Evolutionary conservation across 805 yeast genomes (phyloP).

Genomic region (Soucietia sequanensis): DNA sequence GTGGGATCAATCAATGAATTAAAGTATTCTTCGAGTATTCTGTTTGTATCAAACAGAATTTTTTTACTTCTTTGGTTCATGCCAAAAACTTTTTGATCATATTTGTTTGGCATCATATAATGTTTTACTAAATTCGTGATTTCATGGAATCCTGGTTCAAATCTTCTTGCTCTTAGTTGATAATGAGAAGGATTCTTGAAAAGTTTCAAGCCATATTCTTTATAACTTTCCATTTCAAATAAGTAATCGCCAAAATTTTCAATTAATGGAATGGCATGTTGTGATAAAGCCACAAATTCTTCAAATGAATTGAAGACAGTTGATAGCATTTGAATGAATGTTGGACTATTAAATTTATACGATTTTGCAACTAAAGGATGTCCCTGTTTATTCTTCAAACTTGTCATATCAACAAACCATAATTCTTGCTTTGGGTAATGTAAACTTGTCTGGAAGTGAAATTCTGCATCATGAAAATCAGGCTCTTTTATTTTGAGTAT

Average conservation of each 20-base stretch:
- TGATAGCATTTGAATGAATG: constrained; percentile 19
- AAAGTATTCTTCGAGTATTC: constrained; percentile 21
- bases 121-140: constrained; percentile 20
- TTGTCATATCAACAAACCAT: constrained; percentile 25
- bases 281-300: constrained; percentile 25
- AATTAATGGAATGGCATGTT: constrained; percentile 25
- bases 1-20: constrained; percentile 25
- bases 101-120: constrained; percentile 17
- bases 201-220: constrained; percentile 22
- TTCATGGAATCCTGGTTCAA: constrained; percentile 30
- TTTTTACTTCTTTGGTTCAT: constrained; percentile 9
- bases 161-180: constrained; percentile 14
- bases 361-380: constrained; percentile 12
- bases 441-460: constrained; percentile 4
- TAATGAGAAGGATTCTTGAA: constrained; percentile 27
- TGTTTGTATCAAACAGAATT: constrained; percentile 4
- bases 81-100: constrained; percentile 19
- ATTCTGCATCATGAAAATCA: background rate
- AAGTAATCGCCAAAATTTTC: constrained; percentile 11
- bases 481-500: background rate
- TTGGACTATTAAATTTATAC: constrained; percentile 9
- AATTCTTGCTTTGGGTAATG: constrained; percentile 23
- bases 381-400: constrained; percentile 12
- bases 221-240: constrained; percentile 18
- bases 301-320: constrained; percentile 33